These are phyloP conservation scores for Francoa sonchifolia DNA, from an alignment of 441 rosid species.

Conservation along the genomic window DNA sequence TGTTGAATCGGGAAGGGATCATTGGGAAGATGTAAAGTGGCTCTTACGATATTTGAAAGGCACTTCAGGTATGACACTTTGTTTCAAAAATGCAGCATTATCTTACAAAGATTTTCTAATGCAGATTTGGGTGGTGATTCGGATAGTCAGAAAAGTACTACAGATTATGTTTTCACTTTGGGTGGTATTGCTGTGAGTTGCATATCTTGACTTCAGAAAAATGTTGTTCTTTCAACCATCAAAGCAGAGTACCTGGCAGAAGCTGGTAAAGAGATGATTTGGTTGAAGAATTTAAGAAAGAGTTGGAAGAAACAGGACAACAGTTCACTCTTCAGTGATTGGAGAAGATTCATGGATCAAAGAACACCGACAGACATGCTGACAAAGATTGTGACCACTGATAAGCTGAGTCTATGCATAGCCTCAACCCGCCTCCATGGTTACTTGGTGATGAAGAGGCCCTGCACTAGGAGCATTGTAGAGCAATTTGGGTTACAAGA, in stretches of 20 bases:
- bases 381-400: neutral
- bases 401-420: neutral
- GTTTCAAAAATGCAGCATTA: neutral
- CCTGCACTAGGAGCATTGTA: no score
- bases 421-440: neutral
- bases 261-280: neutral
- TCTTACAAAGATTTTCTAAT: neutral
- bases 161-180: neutral
- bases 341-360: neutral
- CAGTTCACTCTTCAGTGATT: neutral
- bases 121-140: neutral
- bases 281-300: neutral
- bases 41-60: neutral
- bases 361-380: neutral
- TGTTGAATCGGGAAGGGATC: neutral
- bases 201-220: neutral
- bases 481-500: no score
- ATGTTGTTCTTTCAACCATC: neutral
- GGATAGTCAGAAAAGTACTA: neutral
- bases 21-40: slow-evolving; percentile 3
- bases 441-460: no score
- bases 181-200: neutral
- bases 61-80: no score
- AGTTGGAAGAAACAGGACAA: neutral
- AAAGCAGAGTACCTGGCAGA: neutral